A percentile compares a stretch with the other conserved stretches of the same genome.
These are phyloP conservation scores for Luvunga scandens DNA, from an alignment of 345 rosid genomes.

Conservation along the genomic window DNA sequence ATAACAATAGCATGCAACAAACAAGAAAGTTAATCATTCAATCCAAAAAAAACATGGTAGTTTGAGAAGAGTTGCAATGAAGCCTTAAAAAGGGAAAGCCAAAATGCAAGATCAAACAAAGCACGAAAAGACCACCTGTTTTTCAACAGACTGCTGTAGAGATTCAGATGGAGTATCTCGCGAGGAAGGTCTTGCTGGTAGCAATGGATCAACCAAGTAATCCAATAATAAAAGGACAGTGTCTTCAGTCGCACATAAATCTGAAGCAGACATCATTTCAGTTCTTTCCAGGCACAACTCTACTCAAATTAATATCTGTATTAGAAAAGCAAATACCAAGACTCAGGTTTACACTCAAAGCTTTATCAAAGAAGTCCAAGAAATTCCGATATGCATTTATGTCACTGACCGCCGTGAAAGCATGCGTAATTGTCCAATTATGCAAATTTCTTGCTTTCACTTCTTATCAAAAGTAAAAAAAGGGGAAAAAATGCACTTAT, in stretches of 20 bases:
- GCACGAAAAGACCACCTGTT: constrained; percentile 50
- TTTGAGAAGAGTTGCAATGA: background rate
- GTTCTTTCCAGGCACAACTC: background rate
- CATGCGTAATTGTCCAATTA: too few relatives aligned
- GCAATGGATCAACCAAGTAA: constrained; percentile 64
- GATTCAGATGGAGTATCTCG: constrained; percentile 32
- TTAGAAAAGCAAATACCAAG: background rate
- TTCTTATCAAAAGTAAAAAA: background rate
- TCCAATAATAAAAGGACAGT: constrained; percentile 54
- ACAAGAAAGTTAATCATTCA: background rate
- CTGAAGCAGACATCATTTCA: constrained; percentile 27
- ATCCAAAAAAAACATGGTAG: background rate
- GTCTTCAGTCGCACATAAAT: constrained; percentile 67
- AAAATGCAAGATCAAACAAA: background rate
- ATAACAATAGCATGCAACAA: background rate
- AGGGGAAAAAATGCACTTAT: background rate
- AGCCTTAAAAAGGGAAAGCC: background rate
- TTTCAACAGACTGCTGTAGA: constrained; percentile 51
- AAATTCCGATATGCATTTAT: background rate
- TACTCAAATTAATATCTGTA: background rate
- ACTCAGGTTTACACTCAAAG: background rate
- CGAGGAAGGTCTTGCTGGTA: constrained; percentile 42
- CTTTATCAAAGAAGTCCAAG: background rate
- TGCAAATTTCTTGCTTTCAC: background rate
- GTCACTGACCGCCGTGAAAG: too few relatives aligned